Evolutionary conservation across 148 eudicot species (phyloP).

Genomic region (Silene uniflora): DNA sequence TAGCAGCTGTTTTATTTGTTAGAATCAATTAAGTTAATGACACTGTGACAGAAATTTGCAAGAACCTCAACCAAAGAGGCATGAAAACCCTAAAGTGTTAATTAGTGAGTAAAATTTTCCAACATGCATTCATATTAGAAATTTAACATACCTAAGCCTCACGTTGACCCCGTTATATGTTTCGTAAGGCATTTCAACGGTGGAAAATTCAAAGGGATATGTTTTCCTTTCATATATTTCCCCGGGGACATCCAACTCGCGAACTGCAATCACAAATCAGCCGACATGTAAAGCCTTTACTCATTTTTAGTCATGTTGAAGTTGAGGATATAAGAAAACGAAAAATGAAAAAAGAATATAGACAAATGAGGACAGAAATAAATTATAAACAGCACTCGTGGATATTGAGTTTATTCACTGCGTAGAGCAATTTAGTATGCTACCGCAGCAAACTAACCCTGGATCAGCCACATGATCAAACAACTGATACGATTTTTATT

Average conservation of each 20-base stretch:
- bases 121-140: conserved; percentile 1
- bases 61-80: not conserved
- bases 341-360: not conserved
- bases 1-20: not conserved
- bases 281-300: not conserved
- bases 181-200: conserved; percentile 98
- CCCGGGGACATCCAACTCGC: conserved; percentile 97
- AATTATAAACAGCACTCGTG: not conserved
- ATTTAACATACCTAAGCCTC: conserved; percentile 67
- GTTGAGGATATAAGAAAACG: not conserved
- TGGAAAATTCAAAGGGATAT: conserved; percentile 88
- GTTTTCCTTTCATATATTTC: conserved; percentile 89
- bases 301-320: not conserved
- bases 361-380: not conserved
- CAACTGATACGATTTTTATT: no score
- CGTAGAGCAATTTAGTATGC: not conserved
- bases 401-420: not conserved
- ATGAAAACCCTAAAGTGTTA: not conserved
- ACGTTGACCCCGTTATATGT: conserved; percentile 88
- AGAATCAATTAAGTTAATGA: not conserved
- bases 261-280: conserved; percentile 48
- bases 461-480: not conserved
- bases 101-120: not conserved
- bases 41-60: not conserved
- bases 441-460: not conserved